Percentiles rank a stretch among this genome's conserved stretches.
phyloP scores from a whole-genome alignment of 1,284 basidiomycete genomes.

The Hemileia vastatrix region DNA sequence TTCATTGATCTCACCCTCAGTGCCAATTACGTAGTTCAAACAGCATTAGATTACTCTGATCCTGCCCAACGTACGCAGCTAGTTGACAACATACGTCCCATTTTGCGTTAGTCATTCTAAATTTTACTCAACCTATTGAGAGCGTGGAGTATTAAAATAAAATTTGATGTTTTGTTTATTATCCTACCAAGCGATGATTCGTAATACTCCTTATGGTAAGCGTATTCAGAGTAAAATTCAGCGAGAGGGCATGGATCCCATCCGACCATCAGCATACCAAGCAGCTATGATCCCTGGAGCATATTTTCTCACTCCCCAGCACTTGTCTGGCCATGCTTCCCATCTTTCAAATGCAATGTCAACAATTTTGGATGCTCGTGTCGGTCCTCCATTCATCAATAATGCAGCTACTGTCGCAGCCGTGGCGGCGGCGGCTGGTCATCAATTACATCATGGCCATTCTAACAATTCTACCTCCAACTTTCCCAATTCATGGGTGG shows the following conservation, averaged over 20 bases:
- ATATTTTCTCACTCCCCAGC: slow-evolving; percentile 10
- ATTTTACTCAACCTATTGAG: not conserved
- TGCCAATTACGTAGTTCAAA: slow-evolving; percentile 50
- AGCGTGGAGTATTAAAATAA: not conserved
- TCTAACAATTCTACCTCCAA: too few relatives aligned
- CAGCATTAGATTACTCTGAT: slow-evolving; percentile 89
- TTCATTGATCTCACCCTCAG: slow-evolving; percentile 14
- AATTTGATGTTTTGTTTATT: not conserved
- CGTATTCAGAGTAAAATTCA: slow-evolving; percentile 94
- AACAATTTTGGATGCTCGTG: too few relatives aligned
- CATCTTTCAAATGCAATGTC: too few relatives aligned
- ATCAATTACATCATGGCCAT: too few relatives aligned
- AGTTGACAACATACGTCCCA: slow-evolving; percentile 91
- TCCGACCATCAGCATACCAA: slow-evolving; percentile 6
- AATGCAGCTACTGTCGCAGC: too few relatives aligned
- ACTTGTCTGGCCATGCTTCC: slow-evolving; percentile 2
- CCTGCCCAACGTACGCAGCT: slow-evolving; percentile 68
- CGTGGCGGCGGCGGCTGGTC: too few relatives aligned
- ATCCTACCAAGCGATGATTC: slow-evolving; percentile 54
- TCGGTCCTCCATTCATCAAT: too few relatives aligned
- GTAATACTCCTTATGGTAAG: slow-evolving; percentile 95
- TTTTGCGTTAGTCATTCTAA: slow-evolving; percentile 54
- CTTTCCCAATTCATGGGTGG: too few relatives aligned
- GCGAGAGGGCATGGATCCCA: slow-evolving; percentile 26
- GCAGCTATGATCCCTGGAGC: slow-evolving; percentile 3